phyloP scores from a whole-genome alignment of 73 alveolate species.

The Tetrahymena malaccensis region DNA sequence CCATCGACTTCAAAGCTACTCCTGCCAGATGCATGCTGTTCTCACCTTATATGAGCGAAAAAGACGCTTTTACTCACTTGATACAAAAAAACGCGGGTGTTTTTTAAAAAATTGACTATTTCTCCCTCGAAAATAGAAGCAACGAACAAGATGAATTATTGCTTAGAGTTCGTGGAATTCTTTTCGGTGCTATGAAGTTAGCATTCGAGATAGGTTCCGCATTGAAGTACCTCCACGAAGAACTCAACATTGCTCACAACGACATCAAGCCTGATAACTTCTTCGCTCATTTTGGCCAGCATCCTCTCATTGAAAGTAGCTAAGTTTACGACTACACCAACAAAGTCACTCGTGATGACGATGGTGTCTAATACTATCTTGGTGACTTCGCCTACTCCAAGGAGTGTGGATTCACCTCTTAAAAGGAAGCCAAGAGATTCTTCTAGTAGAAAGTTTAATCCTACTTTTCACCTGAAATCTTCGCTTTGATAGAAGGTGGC shows the following conservation, averaged over 20 bases:
- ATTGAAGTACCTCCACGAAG: background rate
- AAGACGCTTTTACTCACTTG: background rate
- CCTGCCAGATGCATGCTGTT: background rate
- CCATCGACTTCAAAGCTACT: background rate
- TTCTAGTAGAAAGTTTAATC: background rate
- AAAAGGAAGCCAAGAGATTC: background rate
- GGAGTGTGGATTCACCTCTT: background rate
- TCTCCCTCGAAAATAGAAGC: background rate
- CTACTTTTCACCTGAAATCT: background rate
- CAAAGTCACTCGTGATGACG: background rate
- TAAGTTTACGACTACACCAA: background rate
- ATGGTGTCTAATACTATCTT: background rate
- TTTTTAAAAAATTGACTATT: background rate
- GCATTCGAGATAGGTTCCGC: background rate
- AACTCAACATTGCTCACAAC: background rate
- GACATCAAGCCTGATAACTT: background rate
- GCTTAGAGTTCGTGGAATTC: background rate
- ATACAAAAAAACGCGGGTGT: background rate
- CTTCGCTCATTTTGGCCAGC: background rate
- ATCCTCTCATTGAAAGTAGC: background rate
- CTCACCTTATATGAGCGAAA: background rate
- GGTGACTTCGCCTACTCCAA: background rate
- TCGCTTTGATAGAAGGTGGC: background rate
- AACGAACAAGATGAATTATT: background rate
- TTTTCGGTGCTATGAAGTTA: background rate